Base-by-base conservation (phyloP, 805 yeast species). In the Candida khao-thaluensis region DNA sequence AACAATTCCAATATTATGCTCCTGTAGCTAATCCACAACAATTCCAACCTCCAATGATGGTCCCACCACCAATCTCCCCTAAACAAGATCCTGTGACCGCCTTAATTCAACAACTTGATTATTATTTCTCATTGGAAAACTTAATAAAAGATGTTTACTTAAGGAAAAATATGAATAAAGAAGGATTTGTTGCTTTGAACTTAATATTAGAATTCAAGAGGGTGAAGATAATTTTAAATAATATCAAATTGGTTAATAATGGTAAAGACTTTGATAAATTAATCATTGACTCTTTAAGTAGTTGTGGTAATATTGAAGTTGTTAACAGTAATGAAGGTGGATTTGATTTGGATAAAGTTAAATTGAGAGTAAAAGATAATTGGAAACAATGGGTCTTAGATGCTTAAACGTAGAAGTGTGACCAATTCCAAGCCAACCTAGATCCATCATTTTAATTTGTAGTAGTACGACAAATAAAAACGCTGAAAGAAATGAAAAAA, bases 71-170 rank as follows among this genome's bases (percentile, higher is more conserved):
- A 38, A 69, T 69, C 46, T 66, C 72, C 33, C 72, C 73, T 15
- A 65, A 69, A 50, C 73, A 69, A 50, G 68, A 67, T 43, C 74
- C 73, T 21, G 60, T 58, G 43, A 62, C 62, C 47, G 74, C 74
- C 25, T 69, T 69, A 50, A 59, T 57, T 37, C 60, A 65, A 43
- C 98, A 90, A 70, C 69, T 91, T 37, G 93, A 87, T 57, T 93
- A 93, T 70, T 93, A 93, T 63, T 85, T 93, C 66, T 82, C 95
- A 21, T 71, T 81, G 36, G 95, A 88, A 52, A 93, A 93, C 63
- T 72, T 93, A 63, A 71, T 83, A 51, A 85, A 88, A 64, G 99
- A 93, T 65, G 68, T 82, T 37, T 91, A 66, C 58, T 72, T 93
- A 63, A 79, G 96, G 62, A 76, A 79, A 48, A 85, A 85, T 53